phyloP scores from a whole-genome alignment of 78 protist genomes.

The Cavenderia fasciculata region DNA sequence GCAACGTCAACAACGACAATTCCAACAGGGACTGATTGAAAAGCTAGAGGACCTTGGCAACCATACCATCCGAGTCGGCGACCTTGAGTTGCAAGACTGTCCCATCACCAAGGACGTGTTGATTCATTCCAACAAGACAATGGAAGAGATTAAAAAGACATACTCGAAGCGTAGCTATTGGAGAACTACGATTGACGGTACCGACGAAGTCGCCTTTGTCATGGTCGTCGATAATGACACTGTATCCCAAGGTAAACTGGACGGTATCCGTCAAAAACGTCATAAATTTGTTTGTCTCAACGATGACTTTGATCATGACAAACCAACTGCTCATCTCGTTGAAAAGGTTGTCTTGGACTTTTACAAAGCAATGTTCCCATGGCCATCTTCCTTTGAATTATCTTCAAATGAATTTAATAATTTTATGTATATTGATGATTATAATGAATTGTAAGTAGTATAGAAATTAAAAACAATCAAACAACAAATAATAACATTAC shows the following conservation, averaged over 20 bases:
- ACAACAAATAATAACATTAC: too few species aligned
- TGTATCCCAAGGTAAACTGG: slow-evolving; percentile 40
- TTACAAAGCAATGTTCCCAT: slow-evolving; percentile 84
- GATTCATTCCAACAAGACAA: slow-evolving; percentile 15
- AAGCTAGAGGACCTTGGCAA: too few species aligned
- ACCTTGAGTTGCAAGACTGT: slow-evolving; percentile 1
- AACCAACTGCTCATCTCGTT: slow-evolving; percentile 11
- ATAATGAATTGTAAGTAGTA: background rate
- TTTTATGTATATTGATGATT: slow-evolving; percentile 18
- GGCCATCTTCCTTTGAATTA: slow-evolving; percentile 87
- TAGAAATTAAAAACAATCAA: too few species aligned
- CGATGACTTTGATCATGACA: slow-evolving; percentile 89
- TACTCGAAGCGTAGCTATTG: slow-evolving; percentile 14
- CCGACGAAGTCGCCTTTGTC: slow-evolving; percentile 88
- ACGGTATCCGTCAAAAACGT: slow-evolving; percentile 76
- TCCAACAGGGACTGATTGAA: background rate
- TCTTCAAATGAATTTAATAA: slow-evolving; percentile 40
- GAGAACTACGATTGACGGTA: slow-evolving; percentile 56
- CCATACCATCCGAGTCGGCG: background rate
- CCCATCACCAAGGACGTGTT: slow-evolving; percentile 25
- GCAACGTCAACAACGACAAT: background rate
- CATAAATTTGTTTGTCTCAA: slow-evolving; percentile 92
- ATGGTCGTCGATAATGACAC: slow-evolving; percentile 81
- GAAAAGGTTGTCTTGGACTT: slow-evolving; percentile 77
- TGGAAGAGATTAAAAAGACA: slow-evolving; percentile 11